Evolutionary conservation across 202 grass and related monocot species (phyloP).

Genomic region (Zoysia matrella): DNA sequence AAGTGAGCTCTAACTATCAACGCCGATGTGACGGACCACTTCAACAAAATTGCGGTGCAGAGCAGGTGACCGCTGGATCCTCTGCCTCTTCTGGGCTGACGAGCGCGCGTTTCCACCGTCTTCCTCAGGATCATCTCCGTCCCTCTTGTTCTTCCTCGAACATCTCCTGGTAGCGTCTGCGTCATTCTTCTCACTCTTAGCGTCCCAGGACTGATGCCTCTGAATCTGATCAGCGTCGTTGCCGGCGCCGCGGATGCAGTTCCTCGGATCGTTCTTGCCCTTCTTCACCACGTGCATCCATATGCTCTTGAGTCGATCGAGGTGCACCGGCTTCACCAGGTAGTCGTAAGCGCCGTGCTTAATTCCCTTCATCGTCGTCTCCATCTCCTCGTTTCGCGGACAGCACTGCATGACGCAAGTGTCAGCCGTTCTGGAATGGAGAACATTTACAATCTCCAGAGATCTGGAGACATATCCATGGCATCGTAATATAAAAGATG

Average conservation of each 20-base stretch:
- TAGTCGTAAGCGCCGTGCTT: constrained; percentile 40
- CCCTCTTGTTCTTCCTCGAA: constrained; percentile 38
- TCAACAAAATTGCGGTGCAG: constrained; percentile 62
- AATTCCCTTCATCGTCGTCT: constrained; percentile 7
- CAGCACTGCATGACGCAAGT: background rate
- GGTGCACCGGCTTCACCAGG: constrained; percentile 55
- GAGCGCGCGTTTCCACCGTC: constrained; percentile 7
- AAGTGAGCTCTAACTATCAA: constrained; percentile 58
- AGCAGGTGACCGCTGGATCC: constrained; percentile 54
- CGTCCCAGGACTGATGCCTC: background rate
- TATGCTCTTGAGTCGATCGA: constrained; percentile 56
- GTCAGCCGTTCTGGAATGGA: background rate
- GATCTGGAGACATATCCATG: too few relatives aligned
- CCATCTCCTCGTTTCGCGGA: background rate
- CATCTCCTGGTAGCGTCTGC: constrained; percentile 1
- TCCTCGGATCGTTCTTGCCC: constrained; percentile 9
- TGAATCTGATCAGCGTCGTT: constrained; percentile 14
- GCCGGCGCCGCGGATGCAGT: background rate
- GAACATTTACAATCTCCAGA: too few relatives aligned
- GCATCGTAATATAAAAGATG: background rate
- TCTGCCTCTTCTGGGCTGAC: constrained; percentile 43
- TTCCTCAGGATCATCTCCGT: constrained; percentile 24
- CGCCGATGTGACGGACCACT: constrained; percentile 55
- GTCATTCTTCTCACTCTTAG: background rate
- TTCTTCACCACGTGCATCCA: constrained; percentile 72